Evolutionary conservation across 306 rosid species (phyloP).

Genomic region (Sphenostylis stenocarpa): DNA sequence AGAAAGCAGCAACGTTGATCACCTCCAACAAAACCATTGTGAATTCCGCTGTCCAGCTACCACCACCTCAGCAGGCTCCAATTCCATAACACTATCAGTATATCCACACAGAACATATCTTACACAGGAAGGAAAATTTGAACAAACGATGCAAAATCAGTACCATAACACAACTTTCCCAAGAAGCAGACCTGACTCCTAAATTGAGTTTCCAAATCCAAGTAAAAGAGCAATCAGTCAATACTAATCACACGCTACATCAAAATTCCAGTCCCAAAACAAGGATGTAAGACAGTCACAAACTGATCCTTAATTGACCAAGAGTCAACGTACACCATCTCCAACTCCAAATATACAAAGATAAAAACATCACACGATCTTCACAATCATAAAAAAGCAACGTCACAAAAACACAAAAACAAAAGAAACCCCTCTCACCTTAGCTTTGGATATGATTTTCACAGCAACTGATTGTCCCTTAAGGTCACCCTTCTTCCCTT

Average conservation of each 20-base stretch:
- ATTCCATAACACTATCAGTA: not conserved
- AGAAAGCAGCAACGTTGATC: constrained; percentile 20
- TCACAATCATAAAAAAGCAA: constrained; percentile 9
- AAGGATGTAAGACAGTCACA: not conserved
- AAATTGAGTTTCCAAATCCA: constrained; percentile 22
- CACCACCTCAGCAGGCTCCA: constrained; percentile 12
- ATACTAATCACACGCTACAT: constrained; percentile 1
- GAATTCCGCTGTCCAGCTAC: not conserved
- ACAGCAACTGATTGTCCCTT: constrained; percentile 90
- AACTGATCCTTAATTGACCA: constrained; percentile 36
- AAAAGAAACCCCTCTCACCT: constrained; percentile 55
- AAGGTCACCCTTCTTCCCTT: constrained; percentile 82
- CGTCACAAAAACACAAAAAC: not conserved
- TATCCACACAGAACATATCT: constrained; percentile 4
- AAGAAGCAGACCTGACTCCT: constrained; percentile 4
- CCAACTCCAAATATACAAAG: constrained; percentile 10
- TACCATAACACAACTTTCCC: not conserved
- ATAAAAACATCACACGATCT: constrained; percentile 12
- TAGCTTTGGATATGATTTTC: constrained; percentile 89
- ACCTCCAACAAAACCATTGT: constrained; percentile 9
- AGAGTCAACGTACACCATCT: constrained; percentile 33
- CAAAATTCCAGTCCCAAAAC: constrained; percentile 24
- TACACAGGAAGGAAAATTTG: not conserved
- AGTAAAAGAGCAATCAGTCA: not conserved
- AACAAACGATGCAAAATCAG: constrained; percentile 12